Conservation (phyloP, 1,284 basidiomycete genomes). For the Cutaneotrichosporon spelunceum region DNA sequence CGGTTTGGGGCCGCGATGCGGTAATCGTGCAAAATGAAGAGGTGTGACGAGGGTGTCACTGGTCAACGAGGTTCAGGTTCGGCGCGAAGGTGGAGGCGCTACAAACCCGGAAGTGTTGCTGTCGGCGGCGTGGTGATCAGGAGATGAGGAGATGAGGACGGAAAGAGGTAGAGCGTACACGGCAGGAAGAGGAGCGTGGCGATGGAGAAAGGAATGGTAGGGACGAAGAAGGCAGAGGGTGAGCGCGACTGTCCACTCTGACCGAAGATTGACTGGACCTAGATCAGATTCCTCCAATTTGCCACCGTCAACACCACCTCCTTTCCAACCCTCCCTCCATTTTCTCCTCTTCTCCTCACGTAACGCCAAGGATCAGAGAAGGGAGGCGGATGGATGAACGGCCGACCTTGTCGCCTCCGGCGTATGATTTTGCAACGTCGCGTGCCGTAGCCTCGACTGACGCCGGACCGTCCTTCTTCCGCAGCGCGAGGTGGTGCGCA, state of each 20-base stretch:
- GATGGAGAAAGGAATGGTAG: background rate
- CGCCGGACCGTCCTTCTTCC: constrained; percentile 35
- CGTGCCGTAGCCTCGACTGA: constrained; percentile 8
- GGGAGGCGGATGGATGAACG: background rate
- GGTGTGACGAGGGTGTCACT: background rate
- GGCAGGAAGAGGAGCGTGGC: background rate
- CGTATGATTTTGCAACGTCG: constrained; percentile 21
- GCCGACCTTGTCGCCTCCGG: constrained; percentile 31
- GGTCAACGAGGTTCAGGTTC: background rate
- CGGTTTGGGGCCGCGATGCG: background rate
- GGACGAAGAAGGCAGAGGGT: background rate
- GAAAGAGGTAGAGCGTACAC: background rate
- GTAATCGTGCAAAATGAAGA: background rate
- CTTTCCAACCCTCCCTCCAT: background rate
- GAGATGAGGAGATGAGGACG: background rate
- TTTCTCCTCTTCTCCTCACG: background rate
- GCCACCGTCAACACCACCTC: constrained; percentile 7
- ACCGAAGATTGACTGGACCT: background rate
- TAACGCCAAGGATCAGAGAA: background rate
- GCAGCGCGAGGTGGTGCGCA: constrained; percentile 42
- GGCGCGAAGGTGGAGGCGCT: background rate
- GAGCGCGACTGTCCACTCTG: background rate
- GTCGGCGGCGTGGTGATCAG: background rate
- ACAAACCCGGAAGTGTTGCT: background rate
- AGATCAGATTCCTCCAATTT: constrained; percentile 4